Evolutionary conservation across 805 yeast species (phyloP), one percentile per base, ranked within the genome.

Genomic region (Vanderwaltozyma polyspora): DNA sequence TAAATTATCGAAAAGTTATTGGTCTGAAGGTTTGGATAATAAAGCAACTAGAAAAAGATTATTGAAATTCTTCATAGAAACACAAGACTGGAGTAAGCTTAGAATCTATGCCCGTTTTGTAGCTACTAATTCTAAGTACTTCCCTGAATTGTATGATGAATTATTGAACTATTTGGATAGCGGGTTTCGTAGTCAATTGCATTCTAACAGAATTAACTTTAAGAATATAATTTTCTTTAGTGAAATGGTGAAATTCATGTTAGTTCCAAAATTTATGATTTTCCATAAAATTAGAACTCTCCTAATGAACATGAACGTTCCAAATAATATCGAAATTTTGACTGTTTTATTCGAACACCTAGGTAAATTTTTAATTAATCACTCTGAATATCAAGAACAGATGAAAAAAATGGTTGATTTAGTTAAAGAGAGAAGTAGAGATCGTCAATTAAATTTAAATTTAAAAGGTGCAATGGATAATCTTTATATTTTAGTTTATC

Each of bases 201-300:
- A 68, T 39, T 68, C 72, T 23, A 66, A 62, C 34, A 59, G 59
- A 14, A 55, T 78, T 32, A 72, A 72, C 41, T 71, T 75, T 43
- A 68, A 65, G 43, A 72, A 68, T 43, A 68, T 82, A 25, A 64
- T 68, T 16, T 79, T 81, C 44, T 76, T 82, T 43, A 62, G 75
- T 32, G 95, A 87, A 48, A 62, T 86, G 59, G 72, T 79, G 22
- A 84, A 82, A 50, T 86, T 86, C 52, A 74, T 70, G 44, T 55
- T 85, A 40, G 64, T 85, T 12, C 89, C 94, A 0, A 60, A 66
- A n/a, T 77, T 75, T 53, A 66, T 78, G 38, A 63, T 78, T 10
- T 79, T 84, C 51, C 87, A 85, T 54, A 80, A 79, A 49, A 67
- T 86, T 31, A 66, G 84, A 45, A 59, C 67, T 2, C 59, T 83